These are phyloP conservation scores for Calonectria naviculata DNA, from an alignment of 2,329 filamentous ascomycete species.

Conservation along the genomic window DNA sequence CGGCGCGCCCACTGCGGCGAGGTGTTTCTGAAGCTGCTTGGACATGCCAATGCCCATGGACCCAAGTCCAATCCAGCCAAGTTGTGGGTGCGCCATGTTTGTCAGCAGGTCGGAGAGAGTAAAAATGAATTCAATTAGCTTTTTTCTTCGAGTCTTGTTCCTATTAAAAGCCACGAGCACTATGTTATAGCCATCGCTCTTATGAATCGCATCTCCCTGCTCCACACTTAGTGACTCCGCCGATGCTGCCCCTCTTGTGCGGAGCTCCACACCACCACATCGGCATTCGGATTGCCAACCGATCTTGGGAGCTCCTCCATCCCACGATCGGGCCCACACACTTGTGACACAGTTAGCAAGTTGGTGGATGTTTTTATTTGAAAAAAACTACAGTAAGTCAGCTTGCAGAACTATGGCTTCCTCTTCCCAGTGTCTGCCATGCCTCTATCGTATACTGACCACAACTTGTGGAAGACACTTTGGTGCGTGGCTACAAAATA, in stretches of 20 bases:
- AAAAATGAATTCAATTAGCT: not conserved
- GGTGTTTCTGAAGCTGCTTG: conserved; percentile 52
- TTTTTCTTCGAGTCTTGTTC: not conserved
- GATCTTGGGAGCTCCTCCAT: conserved; percentile 1
- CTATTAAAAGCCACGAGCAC: not conserved
- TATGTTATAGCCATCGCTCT: not conserved
- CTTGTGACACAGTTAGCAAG: too few relatives aligned
- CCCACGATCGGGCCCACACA: not conserved
- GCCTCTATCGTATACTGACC: too few relatives aligned
- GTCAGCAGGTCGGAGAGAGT: not conserved
- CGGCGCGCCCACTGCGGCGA: conserved; percentile 44
- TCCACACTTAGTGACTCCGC: not conserved
- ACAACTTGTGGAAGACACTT: too few relatives aligned
- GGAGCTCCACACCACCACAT: conserved; percentile 1
- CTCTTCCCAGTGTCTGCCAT: not conserved
- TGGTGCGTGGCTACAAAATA: too few relatives aligned
- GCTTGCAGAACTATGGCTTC: not conserved
- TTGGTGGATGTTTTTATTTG: not conserved
- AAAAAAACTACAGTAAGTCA: too few relatives aligned
- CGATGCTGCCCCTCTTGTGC: not conserved
- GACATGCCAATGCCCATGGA: conserved; percentile 58
- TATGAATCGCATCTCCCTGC: not conserved
- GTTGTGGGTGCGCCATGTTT: conserved; percentile 10
- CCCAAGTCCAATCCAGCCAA: conserved; percentile 47
- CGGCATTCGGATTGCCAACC: not conserved